phyloP scores from a whole-genome alignment of 1,284 basidiomycete genomes.

The Gymnopus androsaceus region DNA sequence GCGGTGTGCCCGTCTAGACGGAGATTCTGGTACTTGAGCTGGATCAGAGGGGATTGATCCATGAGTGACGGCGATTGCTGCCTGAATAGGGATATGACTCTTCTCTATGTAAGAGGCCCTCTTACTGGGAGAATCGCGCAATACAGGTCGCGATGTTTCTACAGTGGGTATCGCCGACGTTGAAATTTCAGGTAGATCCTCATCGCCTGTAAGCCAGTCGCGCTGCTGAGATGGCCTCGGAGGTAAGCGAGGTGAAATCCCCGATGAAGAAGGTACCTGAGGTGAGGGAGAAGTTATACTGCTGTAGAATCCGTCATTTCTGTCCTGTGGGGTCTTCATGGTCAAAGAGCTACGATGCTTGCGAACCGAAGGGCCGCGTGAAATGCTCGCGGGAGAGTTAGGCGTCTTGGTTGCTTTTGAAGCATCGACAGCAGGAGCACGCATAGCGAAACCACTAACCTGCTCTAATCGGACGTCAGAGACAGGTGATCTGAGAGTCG shows the following conservation, averaged over 20 bases:
- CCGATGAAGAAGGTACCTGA: not conserved
- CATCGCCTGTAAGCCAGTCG: conserved; percentile 76
- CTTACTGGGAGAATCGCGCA: conserved; percentile 71
- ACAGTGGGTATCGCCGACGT: conserved; percentile 28
- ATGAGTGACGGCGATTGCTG: conserved; percentile 48
- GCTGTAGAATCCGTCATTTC: conserved; percentile 8
- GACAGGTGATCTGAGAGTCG: conserved; percentile 17
- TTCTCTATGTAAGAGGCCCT: conserved; percentile 65
- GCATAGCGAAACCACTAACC: conserved; percentile 57
- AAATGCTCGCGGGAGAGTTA: conserved; percentile 16
- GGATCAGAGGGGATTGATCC: conserved; percentile 27
- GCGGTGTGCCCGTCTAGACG: conserved; percentile 18
- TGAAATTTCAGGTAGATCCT: conserved; percentile 43
- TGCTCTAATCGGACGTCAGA: conserved; percentile 48
- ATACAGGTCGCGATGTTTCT: conserved; percentile 40
- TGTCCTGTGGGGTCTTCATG: conserved; percentile 25
- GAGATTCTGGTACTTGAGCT: conserved; percentile 11
- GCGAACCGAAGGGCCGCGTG: conserved; percentile 24
- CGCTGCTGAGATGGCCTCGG: conserved; percentile 27
- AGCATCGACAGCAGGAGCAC: conserved; percentile 32
- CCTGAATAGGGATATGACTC: conserved; percentile 49
- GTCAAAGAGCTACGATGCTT: conserved; percentile 46
- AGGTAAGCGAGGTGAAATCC: conserved; percentile 7
- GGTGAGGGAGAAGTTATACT: conserved; percentile 8
- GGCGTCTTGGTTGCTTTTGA: conserved; percentile 14